Evolutionary conservation across 1,284 basidiomycete genomes (phyloP).

Genomic region (Trichosporon sp.): DNA sequence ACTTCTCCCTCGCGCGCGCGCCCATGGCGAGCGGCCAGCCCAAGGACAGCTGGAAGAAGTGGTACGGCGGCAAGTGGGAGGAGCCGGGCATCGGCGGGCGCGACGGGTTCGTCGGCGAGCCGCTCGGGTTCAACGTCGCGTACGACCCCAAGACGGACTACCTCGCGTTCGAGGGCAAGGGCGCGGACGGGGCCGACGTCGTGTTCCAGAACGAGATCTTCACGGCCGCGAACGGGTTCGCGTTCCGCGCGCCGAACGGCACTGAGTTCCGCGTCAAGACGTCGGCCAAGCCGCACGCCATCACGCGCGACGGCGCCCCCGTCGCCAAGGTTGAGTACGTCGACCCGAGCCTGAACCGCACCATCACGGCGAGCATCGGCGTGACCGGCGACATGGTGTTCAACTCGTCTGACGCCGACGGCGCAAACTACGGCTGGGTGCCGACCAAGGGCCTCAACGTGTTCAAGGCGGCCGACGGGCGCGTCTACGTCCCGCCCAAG

Average conservation of each 20-base stretch:
- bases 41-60: not conserved
- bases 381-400: not conserved
- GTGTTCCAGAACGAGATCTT: not conserved
- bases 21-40: not conserved
- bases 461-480: not conserved
- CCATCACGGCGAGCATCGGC: not conserved
- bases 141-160: constrained; percentile 9
- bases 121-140: not conserved
- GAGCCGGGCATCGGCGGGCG: constrained; percentile 1
- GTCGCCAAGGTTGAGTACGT: not conserved
- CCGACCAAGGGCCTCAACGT: not conserved
- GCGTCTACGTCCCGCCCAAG: constrained; percentile 2
- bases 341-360: not conserved
- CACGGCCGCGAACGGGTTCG: not conserved
- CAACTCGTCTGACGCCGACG: constrained; percentile 4
- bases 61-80: not conserved
- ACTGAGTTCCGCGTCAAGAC: not conserved
- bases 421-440: not conserved
- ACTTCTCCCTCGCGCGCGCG: not conserved
- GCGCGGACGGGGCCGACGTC: not conserved
- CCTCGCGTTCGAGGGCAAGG: not conserved
- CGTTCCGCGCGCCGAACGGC: not conserved
- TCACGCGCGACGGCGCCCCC: not conserved
- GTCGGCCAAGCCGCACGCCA: not conserved
- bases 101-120: constrained; percentile 2